phyloP scores from a whole-genome alignment of 2,329 filamentous ascomycete genomes.

The Cladosporium sp. region DNA sequence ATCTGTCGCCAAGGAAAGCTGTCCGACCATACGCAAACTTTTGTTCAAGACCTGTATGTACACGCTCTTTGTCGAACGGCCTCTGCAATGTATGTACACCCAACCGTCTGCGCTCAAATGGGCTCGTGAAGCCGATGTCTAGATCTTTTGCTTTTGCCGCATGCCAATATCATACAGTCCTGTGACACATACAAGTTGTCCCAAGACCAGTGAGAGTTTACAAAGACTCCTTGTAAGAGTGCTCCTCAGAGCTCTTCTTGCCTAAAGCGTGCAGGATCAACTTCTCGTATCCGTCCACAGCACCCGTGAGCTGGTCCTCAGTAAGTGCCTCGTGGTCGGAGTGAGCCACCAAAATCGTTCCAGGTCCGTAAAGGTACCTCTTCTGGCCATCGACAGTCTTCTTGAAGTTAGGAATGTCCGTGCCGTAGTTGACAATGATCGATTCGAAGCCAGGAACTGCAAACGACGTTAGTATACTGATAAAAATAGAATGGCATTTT shows the following conservation, averaged over 20 bases:
- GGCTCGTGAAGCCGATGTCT: not conserved
- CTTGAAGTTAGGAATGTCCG: conserved; percentile 78
- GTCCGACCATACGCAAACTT: too few relatives aligned
- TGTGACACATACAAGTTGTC: too few relatives aligned
- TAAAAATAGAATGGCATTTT: too few relatives aligned
- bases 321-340: conserved; percentile 79
- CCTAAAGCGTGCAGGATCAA: conserved; percentile 30
- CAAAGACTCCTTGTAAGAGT: conserved; percentile 2
- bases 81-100: not conserved
- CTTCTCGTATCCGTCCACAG: conserved; percentile 76
- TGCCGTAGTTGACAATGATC: conserved; percentile 87
- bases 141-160: not conserved
- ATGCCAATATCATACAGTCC: not conserved
- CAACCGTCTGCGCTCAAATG: not conserved
- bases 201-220: not conserved
- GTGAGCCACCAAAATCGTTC: conserved; percentile 83
- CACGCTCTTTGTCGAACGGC: not conserved
- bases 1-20: too few relatives aligned
- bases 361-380: conserved; percentile 64
- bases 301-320: conserved; percentile 72
- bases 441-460: conserved; percentile 75
- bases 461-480: too few relatives aligned
- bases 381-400: conserved; percentile 60
- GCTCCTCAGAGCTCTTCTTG: not conserved
- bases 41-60: not conserved